Evolutionary conservation across 495 filamentous ascomycete genomes (phyloP).

Genomic region (Penicillium samsonianum): DNA sequence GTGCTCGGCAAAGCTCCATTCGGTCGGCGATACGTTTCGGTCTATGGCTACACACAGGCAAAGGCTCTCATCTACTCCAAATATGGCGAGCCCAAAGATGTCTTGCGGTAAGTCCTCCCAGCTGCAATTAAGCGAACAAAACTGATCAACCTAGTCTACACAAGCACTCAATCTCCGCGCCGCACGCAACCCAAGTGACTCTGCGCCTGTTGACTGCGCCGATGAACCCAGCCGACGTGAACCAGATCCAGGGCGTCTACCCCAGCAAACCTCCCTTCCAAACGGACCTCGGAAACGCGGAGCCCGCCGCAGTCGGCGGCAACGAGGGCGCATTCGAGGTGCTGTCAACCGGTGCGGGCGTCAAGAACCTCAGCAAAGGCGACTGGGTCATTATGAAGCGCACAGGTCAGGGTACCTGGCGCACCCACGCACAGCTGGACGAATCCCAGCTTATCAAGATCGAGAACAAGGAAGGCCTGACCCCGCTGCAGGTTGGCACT

Average conservation of each 20-base stretch:
- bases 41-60: conserved; percentile 96
- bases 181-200: conserved; percentile 60
- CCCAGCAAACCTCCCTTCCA: conserved; percentile 77
- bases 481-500: conserved; percentile 73
- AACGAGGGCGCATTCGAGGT: conserved; percentile 95
- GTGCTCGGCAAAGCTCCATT: conserved; percentile 36
- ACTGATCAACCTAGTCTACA: conserved; percentile 58
- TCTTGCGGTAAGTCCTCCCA: conserved; percentile 58
- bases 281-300: conserved; percentile 67
- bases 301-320: conserved; percentile 74
- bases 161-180: conserved; percentile 76
- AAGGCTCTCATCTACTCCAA: conserved; percentile 84
- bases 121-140: neutral
- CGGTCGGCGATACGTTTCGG: conserved; percentile 54
- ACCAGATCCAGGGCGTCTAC: conserved; percentile 96
- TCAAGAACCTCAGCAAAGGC: conserved; percentile 60
- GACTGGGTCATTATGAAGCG: conserved; percentile 90
- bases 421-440: conserved; percentile 81
- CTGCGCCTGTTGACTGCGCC: conserved; percentile 81
- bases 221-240: conserved; percentile 97
- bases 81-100: conserved; percentile 83
- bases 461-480: conserved; percentile 66
- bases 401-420: conserved; percentile 85
- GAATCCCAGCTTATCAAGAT: conserved; percentile 65
- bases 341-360: conserved; percentile 59